Percentiles rank a stretch among this genome's conserved stretches.
Conservation (phyloP, 2,329 filamentous ascomycete genomes). For the Epicoccum nigrum region DNA sequence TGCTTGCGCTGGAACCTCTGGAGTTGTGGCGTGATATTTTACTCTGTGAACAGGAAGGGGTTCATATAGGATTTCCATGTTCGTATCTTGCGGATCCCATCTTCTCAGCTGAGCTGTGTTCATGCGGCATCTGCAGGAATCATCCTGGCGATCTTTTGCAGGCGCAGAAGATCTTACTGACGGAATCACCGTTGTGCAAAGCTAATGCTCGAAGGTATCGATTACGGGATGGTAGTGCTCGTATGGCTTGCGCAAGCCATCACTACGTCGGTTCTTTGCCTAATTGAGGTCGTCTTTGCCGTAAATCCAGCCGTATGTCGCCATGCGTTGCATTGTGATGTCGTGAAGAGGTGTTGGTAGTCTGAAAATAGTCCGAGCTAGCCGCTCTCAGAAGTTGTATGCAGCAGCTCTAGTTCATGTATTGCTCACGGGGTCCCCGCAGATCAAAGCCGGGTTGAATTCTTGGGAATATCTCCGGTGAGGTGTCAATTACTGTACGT, state of each 20-base stretch:
- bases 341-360: constrained; percentile 7
- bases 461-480: constrained; percentile 2
- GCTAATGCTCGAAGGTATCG: constrained; percentile 4
- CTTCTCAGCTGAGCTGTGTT: constrained; percentile 8
- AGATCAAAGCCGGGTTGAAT: constrained; percentile 2
- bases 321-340: constrained; percentile 10
- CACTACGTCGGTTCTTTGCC: neutral
- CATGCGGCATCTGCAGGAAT: constrained; percentile 1
- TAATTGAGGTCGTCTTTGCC: neutral
- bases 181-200: constrained; percentile 5
- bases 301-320: constrained; percentile 11
- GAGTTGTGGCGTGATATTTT: constrained; percentile 8
- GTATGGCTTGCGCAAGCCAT: constrained; percentile 9
- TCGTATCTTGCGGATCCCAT: neutral
- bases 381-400: neutral
- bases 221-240: constrained; percentile 12
- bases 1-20: constrained; percentile 1
- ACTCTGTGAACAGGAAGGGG: neutral
- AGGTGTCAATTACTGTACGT: constrained; percentile 1
- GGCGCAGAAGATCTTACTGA: neutral
- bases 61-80: constrained; percentile 10
- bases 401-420: constrained; percentile 5
- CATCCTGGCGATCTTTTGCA: neutral
- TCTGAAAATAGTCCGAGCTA: constrained; percentile 12
- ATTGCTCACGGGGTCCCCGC: constrained; percentile 5